Conservation (phyloP, 1,284 basidiomycete genomes). For the Cutaneotrichosporon dermatis region DNA sequence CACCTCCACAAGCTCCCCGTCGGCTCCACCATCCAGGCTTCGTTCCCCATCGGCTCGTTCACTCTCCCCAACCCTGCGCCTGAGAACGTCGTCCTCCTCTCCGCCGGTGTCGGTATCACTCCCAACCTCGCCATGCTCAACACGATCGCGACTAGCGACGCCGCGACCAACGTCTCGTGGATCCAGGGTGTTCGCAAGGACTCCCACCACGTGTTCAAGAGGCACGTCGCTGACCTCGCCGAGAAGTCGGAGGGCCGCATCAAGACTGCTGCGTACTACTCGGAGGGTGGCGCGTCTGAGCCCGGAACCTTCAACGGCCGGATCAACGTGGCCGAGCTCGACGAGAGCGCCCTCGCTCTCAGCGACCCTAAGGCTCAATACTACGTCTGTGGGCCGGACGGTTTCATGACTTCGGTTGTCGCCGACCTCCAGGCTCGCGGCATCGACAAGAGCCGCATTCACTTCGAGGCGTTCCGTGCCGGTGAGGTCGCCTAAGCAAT, state of each 20-base stretch:
- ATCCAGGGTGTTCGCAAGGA: slow-evolving; percentile 16
- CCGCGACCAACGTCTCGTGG: slow-evolving; percentile 20
- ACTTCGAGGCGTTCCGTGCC: slow-evolving; percentile 32
- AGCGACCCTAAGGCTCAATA: slow-evolving; percentile 25
- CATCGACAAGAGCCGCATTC: slow-evolving; percentile 24
- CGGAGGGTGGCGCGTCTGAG: slow-evolving; percentile 3
- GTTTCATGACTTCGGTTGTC: slow-evolving; percentile 29
- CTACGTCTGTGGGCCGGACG: slow-evolving; percentile 33
- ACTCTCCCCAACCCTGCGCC: slow-evolving; percentile 22
- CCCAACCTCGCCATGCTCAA: slow-evolving; percentile 39
- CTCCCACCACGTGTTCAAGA: slow-evolving; percentile 16
- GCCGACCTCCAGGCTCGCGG: slow-evolving; percentile 20
- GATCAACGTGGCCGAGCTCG: slow-evolving; percentile 18
- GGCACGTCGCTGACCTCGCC: slow-evolving; percentile 17
- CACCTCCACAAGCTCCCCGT: slow-evolving; percentile 29
- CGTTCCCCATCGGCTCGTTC: slow-evolving; percentile 36
- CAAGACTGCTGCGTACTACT: slow-evolving; percentile 23
- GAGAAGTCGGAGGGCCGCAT: slow-evolving; percentile 21
- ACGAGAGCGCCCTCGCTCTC: slow-evolving; percentile 22
- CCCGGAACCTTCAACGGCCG: slow-evolving; percentile 11
- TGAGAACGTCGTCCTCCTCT: slow-evolving; percentile 35
- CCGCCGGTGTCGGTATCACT: slow-evolving; percentile 40
- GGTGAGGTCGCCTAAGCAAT: slow-evolving; percentile 16
- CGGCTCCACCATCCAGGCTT: slow-evolving; percentile 27
- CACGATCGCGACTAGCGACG: slow-evolving; percentile 11